Evolutionary conservation across 805 yeast species (phyloP).

Genomic region (Kockiozyma suomiensis): DNA sequence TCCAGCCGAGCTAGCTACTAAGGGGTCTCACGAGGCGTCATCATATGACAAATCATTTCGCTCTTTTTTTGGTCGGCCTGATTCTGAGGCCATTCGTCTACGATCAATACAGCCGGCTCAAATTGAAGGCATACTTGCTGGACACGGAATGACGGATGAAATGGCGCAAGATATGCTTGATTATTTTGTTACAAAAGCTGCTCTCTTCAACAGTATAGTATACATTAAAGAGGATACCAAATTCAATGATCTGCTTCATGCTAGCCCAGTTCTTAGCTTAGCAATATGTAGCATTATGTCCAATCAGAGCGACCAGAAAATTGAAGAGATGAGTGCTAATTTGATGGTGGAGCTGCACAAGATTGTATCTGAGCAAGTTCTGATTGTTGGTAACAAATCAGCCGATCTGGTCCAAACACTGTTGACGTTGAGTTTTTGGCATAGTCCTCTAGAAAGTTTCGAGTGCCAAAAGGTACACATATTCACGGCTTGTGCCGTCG

Average conservation of each 20-base stretch:
- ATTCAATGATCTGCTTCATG: not conserved
- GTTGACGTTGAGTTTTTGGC: conserved; percentile 71
- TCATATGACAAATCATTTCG: not conserved
- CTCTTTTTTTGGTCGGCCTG: not conserved
- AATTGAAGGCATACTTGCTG: not conserved
- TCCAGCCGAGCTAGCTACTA: conserved; percentile 10
- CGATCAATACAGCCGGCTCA: conserved; percentile 9
- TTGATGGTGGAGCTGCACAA: conserved; percentile 58
- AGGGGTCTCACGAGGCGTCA: not conserved
- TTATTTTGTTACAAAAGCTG: conserved; percentile 40
- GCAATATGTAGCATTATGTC: not conserved
- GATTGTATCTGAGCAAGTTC: conserved; percentile 57
- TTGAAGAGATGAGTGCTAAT: conserved; percentile 9
- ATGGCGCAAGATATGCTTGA: conserved; percentile 1
- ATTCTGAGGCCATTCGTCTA: not conserved
- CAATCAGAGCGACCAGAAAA: not conserved
- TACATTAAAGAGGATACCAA: not conserved
- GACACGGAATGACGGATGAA: not conserved
- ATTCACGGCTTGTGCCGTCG: conserved; percentile 62
- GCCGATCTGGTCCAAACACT: conserved; percentile 67
- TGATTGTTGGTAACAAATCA: conserved; percentile 71
- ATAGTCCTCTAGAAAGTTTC: conserved; percentile 79
- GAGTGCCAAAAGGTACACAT: conserved; percentile 78
- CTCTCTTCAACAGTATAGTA: conserved; percentile 45
- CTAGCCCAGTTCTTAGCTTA: not conserved